Percentiles rank a stretch among this genome's conserved stretches.
phyloP scores from a whole-genome alignment of 441 rosid species.

The Syzygium malaccense region DNA sequence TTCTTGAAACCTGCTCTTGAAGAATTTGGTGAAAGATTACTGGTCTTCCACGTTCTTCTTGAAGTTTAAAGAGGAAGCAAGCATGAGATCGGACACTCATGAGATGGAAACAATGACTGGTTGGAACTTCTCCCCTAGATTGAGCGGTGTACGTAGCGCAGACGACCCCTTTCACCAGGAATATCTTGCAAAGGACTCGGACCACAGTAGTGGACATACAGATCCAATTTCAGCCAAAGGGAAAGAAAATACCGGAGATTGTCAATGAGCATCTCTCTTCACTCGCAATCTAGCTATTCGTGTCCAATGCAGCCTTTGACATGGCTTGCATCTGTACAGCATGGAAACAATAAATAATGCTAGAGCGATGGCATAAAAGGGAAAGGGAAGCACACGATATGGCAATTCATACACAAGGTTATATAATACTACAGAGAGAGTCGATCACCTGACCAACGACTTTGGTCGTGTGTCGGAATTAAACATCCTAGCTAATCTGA shows the following conservation, averaged over 20 bases:
- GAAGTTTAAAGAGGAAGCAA: constrained; percentile 73
- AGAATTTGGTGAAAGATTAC: constrained; percentile 83
- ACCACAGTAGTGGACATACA: constrained; percentile 1
- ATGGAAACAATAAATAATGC: not conserved
- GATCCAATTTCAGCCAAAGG: not conserved
- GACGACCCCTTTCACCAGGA: constrained; percentile 88
- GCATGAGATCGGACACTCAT: constrained; percentile 26
- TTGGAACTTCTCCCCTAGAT: constrained; percentile 71
- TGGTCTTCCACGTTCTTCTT: constrained; percentile 84
- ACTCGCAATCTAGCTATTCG: not conserved
- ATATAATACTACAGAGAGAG: not conserved
- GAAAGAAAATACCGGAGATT: not conserved
- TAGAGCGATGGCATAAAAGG: not conserved
- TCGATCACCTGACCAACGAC: not conserved
- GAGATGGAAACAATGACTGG: constrained; percentile 41
- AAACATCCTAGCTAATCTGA: not conserved
- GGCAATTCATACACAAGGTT: not conserved
- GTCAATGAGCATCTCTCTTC: not conserved
- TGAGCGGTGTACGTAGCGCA: constrained; percentile 61
- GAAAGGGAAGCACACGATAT: not conserved
- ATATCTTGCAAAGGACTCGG: constrained; percentile 36
- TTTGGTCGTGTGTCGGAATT: not conserved
- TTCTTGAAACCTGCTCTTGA: not conserved
- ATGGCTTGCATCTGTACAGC: not conserved
- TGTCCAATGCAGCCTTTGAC: not conserved